Evolutionary conservation across 1,284 basidiomycete genomes (phyloP), one percentile per base, ranked within the genome.

Genomic region (Limonomyces culmigenus): DNA sequence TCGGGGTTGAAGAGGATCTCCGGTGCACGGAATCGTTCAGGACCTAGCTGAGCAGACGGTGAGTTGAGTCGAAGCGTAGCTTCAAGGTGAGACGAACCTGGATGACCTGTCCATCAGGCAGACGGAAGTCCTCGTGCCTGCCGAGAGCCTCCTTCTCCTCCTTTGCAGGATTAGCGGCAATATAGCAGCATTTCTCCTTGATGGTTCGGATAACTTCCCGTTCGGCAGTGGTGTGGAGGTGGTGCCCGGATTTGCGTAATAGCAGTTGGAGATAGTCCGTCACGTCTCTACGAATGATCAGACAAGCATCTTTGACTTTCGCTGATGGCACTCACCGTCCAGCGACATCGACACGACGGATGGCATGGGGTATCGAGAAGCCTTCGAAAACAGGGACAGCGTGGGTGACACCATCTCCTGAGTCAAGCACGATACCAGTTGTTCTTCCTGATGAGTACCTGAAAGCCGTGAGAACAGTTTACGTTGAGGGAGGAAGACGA

Each of bases 371-470:
- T 87, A 98, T 96, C 6, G 88, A 92, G 62, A 98, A 98, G 0
- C 95, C 95, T 54, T 99, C 95, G 50, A 95, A 99, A 8, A 99
- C 95, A 3, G 95, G 95, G 3, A 99, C 95, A 3, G 95, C 89
- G 47, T 99, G 95, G 15, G 95, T 97, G 2, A 99, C 95, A 16
- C 95, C 95, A 52, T 99, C 95, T 10, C 95, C 95, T 3, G 95
- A 97, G 54, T 99, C 95, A 12, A 99, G 70, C 3, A 99, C 95
- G 39, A 98, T 96, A 27, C 95, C 95, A 19, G 95, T 98, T 41
- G 95, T 98, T 43, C 95, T 73, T n/a, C 95, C 95, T 4, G 93
- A 96, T 3, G 95, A 92, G 62, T 99, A 99, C 52, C 92, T 96
- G 50, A 3, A 33, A 39, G 29, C 37, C 46, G 19, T 43, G 27